Conservation (phyloP, 352 stramenopile genomes). For the Thraustochytrium sp. region DNA sequence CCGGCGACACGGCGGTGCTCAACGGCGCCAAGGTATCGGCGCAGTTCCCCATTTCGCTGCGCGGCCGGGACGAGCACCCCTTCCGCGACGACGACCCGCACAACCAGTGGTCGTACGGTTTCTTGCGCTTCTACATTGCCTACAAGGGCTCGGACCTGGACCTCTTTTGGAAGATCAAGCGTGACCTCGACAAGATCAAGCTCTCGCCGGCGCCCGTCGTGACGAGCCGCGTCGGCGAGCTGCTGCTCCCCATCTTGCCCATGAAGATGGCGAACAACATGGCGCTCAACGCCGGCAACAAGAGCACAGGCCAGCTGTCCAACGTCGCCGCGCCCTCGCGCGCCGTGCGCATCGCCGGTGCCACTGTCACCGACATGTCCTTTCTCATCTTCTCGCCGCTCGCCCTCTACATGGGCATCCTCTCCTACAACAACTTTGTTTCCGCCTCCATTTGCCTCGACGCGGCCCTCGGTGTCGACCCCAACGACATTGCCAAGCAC, state of each 20-base stretch:
- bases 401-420: slow-evolving; percentile 19
- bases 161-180: slow-evolving; percentile 40
- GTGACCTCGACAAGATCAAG: slow-evolving; percentile 42
- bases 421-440: slow-evolving; percentile 30
- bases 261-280: background rate
- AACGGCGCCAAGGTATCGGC: background rate
- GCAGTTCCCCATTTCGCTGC: slow-evolving; percentile 21
- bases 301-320: slow-evolving; percentile 30
- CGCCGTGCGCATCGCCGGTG: background rate
- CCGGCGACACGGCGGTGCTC: background rate
- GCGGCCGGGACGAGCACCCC: background rate
- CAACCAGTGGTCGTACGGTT: slow-evolving; percentile 41
- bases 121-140: slow-evolving; percentile 9
- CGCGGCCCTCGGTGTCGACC: background rate
- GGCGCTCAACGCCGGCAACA: background rate
- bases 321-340: slow-evolving; percentile 3
- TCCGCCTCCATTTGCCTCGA: slow-evolving; percentile 30
- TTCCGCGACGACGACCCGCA: slow-evolving; percentile 28
- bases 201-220: slow-evolving; percentile 34
- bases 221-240: background rate
- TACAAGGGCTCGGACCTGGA: background rate
- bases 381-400: slow-evolving; percentile 31
- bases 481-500: slow-evolving; percentile 38
- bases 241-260: background rate
- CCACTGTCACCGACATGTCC: slow-evolving; percentile 2